Conservation (phyloP, 2,329 filamentous ascomycete species). For the Coniochaeta sp. region DNA sequence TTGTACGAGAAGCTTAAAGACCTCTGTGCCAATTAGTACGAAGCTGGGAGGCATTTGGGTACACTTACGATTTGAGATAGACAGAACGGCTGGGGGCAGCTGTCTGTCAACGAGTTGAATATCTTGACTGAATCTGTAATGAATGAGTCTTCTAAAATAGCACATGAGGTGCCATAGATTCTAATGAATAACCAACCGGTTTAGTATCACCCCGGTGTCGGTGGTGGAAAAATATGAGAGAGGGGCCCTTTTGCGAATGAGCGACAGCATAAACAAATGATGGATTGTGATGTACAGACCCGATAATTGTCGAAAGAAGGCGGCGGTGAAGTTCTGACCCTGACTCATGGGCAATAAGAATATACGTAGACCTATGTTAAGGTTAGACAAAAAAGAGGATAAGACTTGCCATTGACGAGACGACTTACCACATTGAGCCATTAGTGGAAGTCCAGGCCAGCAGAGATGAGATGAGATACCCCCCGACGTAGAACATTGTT, state of each 20-base stretch:
- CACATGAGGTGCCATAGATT: slow-evolving; percentile 23
- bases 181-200: slow-evolving; percentile 22
- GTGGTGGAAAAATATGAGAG: background rate
- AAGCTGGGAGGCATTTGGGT: background rate
- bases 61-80: background rate
- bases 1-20: slow-evolving; percentile 32
- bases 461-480: slow-evolving; percentile 21
- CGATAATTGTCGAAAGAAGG: background rate
- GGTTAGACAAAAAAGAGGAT: slow-evolving; percentile 27
- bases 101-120: slow-evolving; percentile 34
- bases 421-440: slow-evolving; percentile 3
- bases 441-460: slow-evolving; percentile 27
- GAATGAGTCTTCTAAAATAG: slow-evolving; percentile 19
- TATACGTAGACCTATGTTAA: background rate
- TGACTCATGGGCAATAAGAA: background rate
- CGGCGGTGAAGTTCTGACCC: background rate
- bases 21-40: slow-evolving; percentile 24
- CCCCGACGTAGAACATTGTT: slow-evolving; percentile 20
- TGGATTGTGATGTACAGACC: background rate
- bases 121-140: slow-evolving; percentile 38
- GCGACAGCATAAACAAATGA: background rate
- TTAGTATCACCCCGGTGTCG: slow-evolving; percentile 10
- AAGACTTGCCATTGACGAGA: slow-evolving; percentile 25
- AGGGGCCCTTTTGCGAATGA: background rate
- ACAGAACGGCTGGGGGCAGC: slow-evolving; percentile 17